Evolutionary conservation across 1,139 yeast species (phyloP), one percentile per base, ranked within the genome.

Genomic region (Scheffersomyces titani): DNA sequence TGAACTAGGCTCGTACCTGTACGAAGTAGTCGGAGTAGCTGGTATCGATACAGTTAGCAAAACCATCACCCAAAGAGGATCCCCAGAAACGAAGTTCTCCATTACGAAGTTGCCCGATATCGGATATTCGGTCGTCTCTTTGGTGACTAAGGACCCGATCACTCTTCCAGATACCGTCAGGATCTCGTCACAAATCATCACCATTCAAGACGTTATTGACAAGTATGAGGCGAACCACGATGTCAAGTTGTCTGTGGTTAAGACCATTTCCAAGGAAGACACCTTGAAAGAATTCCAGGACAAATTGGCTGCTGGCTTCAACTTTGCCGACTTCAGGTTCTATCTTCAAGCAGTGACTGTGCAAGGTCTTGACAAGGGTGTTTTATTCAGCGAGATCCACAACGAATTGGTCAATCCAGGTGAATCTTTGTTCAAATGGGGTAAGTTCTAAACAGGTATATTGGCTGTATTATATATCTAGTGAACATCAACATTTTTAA

Each of bases 391-490:
- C 2, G 57, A 63, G 11, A 71, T 72, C 60, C 82, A 83, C 52
- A 77, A 78, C 56, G 89, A 86, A 62, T 64, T 81, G 47, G 75
- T 86, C 56, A 86, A 86, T 66, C 89, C 89, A 1, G 76, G 76
- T 21, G 83, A 82, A 67, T 67, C 73, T 2, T 63, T 80, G 52
- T 86, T 86, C 82, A 79, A 78, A 63, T 85, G 89, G 88, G 73
- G 68, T 20, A 73, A 70, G 56, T 75, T 52, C 55, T 64, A 60
- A 49, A n/a, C n/a, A n/a, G n/a, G n/a, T n/a, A n/a, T n/a, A n/a
- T n/a, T n/a, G n/a, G n/a, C n/a, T n/a, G n/a, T n/a, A n/a, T n/a
- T n/a, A n/a, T n/a, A n/a, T n/a, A n/a, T n/a, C n/a, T n/a, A n/a
- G n/a, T n/a, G n/a, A n/a, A n/a, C n/a, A n/a, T n/a, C n/a, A n/a